Conservation (phyloP, 2,329 filamentous ascomycete species). For the Hypoxylon sp. region DNA sequence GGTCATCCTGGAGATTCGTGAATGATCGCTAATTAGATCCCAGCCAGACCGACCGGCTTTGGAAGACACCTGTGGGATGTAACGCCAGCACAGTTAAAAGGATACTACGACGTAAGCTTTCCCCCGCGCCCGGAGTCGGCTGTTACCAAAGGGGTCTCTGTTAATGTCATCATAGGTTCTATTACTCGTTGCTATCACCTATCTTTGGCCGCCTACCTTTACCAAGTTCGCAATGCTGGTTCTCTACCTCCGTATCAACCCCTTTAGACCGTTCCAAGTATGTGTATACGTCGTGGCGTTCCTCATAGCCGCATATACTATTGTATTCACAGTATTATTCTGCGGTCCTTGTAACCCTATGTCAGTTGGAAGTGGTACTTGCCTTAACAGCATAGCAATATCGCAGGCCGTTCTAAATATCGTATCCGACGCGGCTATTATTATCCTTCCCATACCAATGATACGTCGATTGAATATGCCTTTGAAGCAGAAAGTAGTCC, state of each 20-base stretch:
- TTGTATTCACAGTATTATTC: slow-evolving; percentile 15
- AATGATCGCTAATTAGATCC: background rate
- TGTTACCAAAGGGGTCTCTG: background rate
- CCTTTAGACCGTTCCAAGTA: slow-evolving; percentile 10
- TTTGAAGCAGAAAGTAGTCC: slow-evolving; percentile 17
- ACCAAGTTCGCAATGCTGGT: slow-evolving; percentile 23
- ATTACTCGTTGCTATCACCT: slow-evolving; percentile 16
- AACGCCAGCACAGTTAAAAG: slow-evolving; percentile 10
- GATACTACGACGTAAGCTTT: slow-evolving; percentile 15
- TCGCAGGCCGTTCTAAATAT: slow-evolving; percentile 27
- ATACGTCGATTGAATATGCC: slow-evolving; percentile 17
- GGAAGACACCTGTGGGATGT: slow-evolving; percentile 25
- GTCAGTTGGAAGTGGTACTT: slow-evolving; percentile 11
- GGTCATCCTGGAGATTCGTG: background rate
- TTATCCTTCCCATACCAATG: slow-evolving; percentile 23
- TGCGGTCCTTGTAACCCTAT: slow-evolving; percentile 24
- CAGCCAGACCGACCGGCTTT: slow-evolving; percentile 21
- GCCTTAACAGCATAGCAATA: slow-evolving; percentile 17
- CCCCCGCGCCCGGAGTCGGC: background rate
- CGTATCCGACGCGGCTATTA: slow-evolving; percentile 12
- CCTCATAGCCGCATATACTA: slow-evolving; percentile 10
- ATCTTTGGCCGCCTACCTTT: slow-evolving; percentile 19
- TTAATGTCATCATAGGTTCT: slow-evolving; percentile 11
- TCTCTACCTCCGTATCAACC: slow-evolving; percentile 23
- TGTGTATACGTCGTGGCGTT: slow-evolving; percentile 10